Conservation (phyloP, 345 rosid species). For the Lepidium didymum region DNA sequence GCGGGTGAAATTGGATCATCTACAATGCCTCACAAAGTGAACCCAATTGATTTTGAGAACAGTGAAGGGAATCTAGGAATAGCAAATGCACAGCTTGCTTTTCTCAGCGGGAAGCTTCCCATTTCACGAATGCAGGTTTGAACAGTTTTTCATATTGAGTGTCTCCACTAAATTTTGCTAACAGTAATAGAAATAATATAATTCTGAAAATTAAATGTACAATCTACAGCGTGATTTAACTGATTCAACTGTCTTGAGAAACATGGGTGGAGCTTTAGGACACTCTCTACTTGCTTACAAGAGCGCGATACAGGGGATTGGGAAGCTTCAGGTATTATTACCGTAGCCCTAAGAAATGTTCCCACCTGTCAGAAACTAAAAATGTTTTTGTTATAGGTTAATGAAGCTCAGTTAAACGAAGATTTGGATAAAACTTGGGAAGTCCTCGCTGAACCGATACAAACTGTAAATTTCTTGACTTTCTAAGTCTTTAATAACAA, state of each 20-base stretch:
- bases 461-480: constrained; percentile 49
- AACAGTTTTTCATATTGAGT: background rate
- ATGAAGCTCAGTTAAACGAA: constrained; percentile 61
- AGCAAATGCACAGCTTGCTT: constrained; percentile 71
- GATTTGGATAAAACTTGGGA: constrained; percentile 88
- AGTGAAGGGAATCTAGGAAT: constrained; percentile 95
- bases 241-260: constrained; percentile 92
- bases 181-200: background rate
- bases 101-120: constrained; percentile 73
- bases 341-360: background rate
- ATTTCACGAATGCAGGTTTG: constrained; percentile 92
- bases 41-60: constrained; percentile 93
- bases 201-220: background rate
- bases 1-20: constrained; percentile 94
- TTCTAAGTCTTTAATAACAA: background rate
- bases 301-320: constrained; percentile 78
- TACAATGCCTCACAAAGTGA: constrained; percentile 97
- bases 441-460: constrained; percentile 96
- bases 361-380: background rate
- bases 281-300: constrained; percentile 95
- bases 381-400: constrained; percentile 46
- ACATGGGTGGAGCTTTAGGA: constrained; percentile 86
- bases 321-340: constrained; percentile 69
- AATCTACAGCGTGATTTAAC: constrained; percentile 80
- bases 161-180: background rate